Evolutionary conservation across 257 asterid species (phyloP), one percentile per base, ranked within the genome.

Genomic region (Capsicum rhomboideum): DNA sequence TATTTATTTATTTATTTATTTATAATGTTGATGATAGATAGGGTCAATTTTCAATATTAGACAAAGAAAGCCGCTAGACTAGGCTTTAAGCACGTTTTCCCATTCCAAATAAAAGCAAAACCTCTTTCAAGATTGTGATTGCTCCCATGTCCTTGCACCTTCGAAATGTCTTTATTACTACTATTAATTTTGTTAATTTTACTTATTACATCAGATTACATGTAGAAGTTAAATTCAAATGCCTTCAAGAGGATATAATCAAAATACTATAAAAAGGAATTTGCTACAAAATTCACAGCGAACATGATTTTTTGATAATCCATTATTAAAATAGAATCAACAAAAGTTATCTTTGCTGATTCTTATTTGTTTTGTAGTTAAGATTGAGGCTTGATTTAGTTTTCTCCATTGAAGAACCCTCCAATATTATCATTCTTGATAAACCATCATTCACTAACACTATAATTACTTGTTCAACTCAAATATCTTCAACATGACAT

Each of bases 21-120:
- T n/a, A n/a, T n/a, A n/a, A 4, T 56, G 12, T 21, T 4, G 69
- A 61, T 23, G 18, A 11, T 61, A 61, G n/a, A 16, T 37, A 17
- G 18, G 29, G 11, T 69, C 78, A 69, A 40, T 20, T 69, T 40
- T 69, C 29, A 69, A 69, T 69, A 69, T 42, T 74, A 74, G 2
- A 23, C 59, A 23, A 46, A 49, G 80, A 46, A 74, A 74, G 59
- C 80, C 42, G 23, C 42, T 23, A 74, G 42, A 23, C 42, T 46
- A 46, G 80, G 80, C 80, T 74, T 74, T 74, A 23, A 23, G 80
- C 80, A 74, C 80, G 80, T 74, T 74, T 74, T 14, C 59, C 80
- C 59, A 74, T 46, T 74, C 42, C 59, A 14, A 74, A 44, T 49
- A 44, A 14, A 49, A 23, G 80, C 59, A 74, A 74, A 1, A 74